Evolutionary conservation across 2,329 filamentous ascomycete genomes (phyloP).

Genomic region (Coniochaeta ligniaria): DNA sequence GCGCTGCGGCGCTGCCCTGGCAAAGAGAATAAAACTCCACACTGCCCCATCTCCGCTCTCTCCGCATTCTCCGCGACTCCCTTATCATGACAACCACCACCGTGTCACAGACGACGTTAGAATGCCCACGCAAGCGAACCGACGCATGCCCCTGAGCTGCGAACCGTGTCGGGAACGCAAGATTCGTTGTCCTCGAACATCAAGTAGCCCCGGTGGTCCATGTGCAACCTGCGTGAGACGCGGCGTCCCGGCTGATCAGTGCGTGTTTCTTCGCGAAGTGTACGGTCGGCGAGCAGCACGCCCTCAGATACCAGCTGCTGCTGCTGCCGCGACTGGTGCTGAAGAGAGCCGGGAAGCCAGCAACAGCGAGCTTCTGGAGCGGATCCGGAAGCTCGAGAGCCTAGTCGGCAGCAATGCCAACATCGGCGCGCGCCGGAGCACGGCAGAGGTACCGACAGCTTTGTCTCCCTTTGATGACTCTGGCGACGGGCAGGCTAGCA

Average conservation of each 20-base stretch:
- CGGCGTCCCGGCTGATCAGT: not conserved
- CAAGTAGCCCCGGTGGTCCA: not conserved
- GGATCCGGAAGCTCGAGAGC: conserved; percentile 1
- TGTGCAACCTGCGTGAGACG: conserved; percentile 1
- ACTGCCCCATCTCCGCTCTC: conserved; percentile 1
- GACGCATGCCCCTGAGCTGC: not conserved
- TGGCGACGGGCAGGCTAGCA: not conserved
- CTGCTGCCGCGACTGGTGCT: no score
- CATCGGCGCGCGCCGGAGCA: not conserved
- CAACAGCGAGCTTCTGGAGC: conserved; percentile 1
- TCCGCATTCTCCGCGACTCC: not conserved
- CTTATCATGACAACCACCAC: not conserved
- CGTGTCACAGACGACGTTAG: not conserved
- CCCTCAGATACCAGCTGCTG: not conserved
- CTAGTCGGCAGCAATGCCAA: not conserved
- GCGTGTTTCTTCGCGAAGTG: not conserved
- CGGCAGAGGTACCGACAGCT: not conserved
- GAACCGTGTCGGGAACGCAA: not conserved
- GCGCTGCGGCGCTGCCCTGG: no score
- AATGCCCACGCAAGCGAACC: not conserved
- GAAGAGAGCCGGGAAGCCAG: not conserved
- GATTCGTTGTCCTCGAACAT: not conserved
- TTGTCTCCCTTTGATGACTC: not conserved
- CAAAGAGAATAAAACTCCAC: conserved; percentile 1
- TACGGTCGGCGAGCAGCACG: not conserved